These are phyloP conservation scores for Pulveroboletus sp. DNA, from an alignment of 768 basidiomycete genomes.

Conservation along the genomic window DNA sequence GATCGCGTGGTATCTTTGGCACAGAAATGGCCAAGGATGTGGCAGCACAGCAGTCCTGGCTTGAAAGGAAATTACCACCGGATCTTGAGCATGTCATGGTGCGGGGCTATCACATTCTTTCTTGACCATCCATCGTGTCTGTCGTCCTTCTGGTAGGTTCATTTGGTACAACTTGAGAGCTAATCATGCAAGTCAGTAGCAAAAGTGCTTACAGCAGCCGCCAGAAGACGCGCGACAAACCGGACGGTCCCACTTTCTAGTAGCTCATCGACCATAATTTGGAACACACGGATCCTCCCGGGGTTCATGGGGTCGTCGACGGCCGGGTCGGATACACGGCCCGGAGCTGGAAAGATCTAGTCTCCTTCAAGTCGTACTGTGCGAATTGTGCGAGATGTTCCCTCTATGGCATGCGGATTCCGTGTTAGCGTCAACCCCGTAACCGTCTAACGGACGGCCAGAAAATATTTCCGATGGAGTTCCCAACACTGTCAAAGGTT, in stretches of 20 bases:
- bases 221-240: constrained; percentile 50
- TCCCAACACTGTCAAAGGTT: constrained; percentile 55
- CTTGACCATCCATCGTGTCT: constrained; percentile 75
- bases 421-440: constrained; percentile 65
- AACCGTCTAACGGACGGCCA: constrained; percentile 59
- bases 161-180: constrained; percentile 76
- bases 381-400: constrained; percentile 62
- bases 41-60: too few species aligned
- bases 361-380: constrained; percentile 63
- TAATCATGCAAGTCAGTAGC: constrained; percentile 20
- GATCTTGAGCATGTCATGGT: too few species aligned
- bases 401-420: constrained; percentile 69
- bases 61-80: too few species aligned
- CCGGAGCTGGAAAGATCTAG: constrained; percentile 76
- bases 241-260: constrained; percentile 60
- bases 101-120: constrained; percentile 55
- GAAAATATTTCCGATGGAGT: constrained; percentile 76
- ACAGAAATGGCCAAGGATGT: too few species aligned
- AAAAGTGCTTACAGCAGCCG: background rate
- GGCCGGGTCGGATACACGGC: constrained; percentile 75
- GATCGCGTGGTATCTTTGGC: too few species aligned
- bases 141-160: constrained; percentile 74
- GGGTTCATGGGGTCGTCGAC: constrained; percentile 73
- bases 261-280: constrained; percentile 65
- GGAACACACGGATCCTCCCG: constrained; percentile 65